Conservation (phyloP, 768 basidiomycete species). For the Grammothele lineata region DNA sequence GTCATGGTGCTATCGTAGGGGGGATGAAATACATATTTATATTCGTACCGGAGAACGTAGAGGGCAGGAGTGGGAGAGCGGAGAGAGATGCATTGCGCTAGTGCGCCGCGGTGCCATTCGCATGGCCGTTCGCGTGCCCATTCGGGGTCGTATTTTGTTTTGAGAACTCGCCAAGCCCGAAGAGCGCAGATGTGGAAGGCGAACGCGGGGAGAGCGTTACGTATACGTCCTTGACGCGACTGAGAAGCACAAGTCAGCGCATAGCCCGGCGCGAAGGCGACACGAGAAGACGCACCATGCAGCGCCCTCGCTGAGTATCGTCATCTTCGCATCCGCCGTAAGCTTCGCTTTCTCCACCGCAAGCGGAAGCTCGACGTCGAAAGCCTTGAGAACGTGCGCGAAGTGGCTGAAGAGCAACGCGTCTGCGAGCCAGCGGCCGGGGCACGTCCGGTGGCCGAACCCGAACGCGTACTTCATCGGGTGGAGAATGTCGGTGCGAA, state of each 20-base stretch:
- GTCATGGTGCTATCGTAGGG: no score
- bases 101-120: not conserved
- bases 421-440: constrained; percentile 17
- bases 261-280: no score
- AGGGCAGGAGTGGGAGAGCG: no score
- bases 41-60: no score
- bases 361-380: constrained; percentile 19
- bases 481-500: constrained; percentile 10
- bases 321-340: constrained; percentile 11
- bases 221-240: constrained; percentile 11
- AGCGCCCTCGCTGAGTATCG: constrained; percentile 13
- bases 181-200: not conserved
- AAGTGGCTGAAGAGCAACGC: constrained; percentile 20
- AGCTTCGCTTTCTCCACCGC: constrained; percentile 2
- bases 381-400: constrained; percentile 22
- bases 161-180: not conserved
- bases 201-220: constrained; percentile 5
- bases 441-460: constrained; percentile 19
- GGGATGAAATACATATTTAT: no score
- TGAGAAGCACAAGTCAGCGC: no score
- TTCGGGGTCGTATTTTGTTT: not conserved
- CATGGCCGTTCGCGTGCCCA: not conserved
- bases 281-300: constrained; percentile 12
- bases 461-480: constrained; percentile 18
- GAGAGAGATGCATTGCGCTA: not conserved